Evolutionary conservation across 306 rosid species (phyloP), one percentile per base, ranked within the genome.

Genomic region (Quercus cerris): DNA sequence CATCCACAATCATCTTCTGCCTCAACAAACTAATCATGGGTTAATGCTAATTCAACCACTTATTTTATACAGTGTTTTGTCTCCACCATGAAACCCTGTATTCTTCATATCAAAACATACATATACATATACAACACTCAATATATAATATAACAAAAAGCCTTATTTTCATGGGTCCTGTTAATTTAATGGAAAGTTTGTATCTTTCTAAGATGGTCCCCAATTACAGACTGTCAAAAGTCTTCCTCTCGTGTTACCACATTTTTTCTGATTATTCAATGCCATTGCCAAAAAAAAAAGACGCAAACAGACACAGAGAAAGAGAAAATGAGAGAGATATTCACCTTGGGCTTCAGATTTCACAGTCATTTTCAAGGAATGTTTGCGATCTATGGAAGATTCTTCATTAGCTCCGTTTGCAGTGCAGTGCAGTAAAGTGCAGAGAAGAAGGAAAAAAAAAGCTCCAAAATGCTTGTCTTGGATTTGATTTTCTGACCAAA

Each of bases 141-240:
- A 78, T 74, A 75, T 41, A 41, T 8, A 2, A 74, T 85, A 76
- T 61, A 84, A 74, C 59, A 28, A 38, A 38, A 44, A 41, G 12
- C 70, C 71, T 52, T 49, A 49, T 10, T 49, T 49, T 49, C 13
- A 10, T 84, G 87, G 84, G 79, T 82, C 76, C 77, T 82, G 89
- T 91, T 91, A 81, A 75, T 86, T 75, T 86, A 86, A 69, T 75
- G 77, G 79, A 86, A 81, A 78, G 17, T 71, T 90, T 93, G 93
- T 93, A 88, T 72, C 85, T 90, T 88, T 87, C 83, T 81, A 56
- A 64, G 80, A 82, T 87, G 94, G 97, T 86, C 95, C 91, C 84
- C 81, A 78, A 76, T 82, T 77, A 90, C 98, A 93, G 93, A 80
- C 90, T 91, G 94, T 93, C 94, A 91, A 82, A 84, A 85, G 83